A percentile compares a stretch with the other conserved stretches of the same genome.
Evolutionary conservation across 2,329 filamentous ascomycete species (phyloP).

Genomic region (Alternaria sp.): DNA sequence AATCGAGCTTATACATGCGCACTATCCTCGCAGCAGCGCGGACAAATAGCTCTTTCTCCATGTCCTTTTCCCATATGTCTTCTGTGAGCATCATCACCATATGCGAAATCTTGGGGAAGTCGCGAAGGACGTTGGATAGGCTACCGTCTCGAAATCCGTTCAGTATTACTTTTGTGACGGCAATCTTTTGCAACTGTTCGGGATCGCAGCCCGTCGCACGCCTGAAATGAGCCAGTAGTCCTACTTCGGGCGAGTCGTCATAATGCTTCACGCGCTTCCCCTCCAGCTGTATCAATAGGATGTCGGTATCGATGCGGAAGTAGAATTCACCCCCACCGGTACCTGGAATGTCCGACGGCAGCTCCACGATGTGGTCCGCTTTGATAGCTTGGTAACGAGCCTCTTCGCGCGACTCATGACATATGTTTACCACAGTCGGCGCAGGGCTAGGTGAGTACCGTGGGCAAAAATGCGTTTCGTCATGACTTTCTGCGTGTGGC

Average conservation of each 20-base stretch:
- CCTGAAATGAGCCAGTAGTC: slow-evolving; percentile 27
- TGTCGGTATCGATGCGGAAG: slow-evolving; percentile 28
- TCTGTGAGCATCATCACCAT: slow-evolving; percentile 25
- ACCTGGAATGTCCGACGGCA: slow-evolving; percentile 4
- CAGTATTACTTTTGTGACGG: slow-evolving; percentile 21
- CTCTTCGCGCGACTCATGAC: slow-evolving; percentile 28
- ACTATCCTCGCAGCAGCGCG: slow-evolving; percentile 26
- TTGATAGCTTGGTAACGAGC: slow-evolving; percentile 23
- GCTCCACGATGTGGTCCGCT: slow-evolving; percentile 15
- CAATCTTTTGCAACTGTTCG: slow-evolving; percentile 13
- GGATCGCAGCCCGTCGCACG: slow-evolving; percentile 14
- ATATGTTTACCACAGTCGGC: slow-evolving; percentile 22
- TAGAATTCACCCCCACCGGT: slow-evolving; percentile 13
- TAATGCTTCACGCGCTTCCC: slow-evolving; percentile 18
- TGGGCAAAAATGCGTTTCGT: slow-evolving; percentile 27
- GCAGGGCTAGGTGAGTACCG: slow-evolving; percentile 26
- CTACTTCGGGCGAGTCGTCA: slow-evolving; percentile 27
- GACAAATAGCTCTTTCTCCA: slow-evolving; percentile 19
- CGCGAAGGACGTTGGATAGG: slow-evolving; percentile 24
- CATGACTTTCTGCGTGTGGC: slow-evolving; percentile 23
- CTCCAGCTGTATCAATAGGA: slow-evolving; percentile 22
- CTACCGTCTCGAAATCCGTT: slow-evolving; percentile 23
- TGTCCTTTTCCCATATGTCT: slow-evolving; percentile 1
- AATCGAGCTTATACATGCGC: slow-evolving; percentile 22
- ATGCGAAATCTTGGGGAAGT: slow-evolving; percentile 23